phyloP scores from a whole-genome alignment of 1,139 yeast species.

The Pichia sp. region DNA sequence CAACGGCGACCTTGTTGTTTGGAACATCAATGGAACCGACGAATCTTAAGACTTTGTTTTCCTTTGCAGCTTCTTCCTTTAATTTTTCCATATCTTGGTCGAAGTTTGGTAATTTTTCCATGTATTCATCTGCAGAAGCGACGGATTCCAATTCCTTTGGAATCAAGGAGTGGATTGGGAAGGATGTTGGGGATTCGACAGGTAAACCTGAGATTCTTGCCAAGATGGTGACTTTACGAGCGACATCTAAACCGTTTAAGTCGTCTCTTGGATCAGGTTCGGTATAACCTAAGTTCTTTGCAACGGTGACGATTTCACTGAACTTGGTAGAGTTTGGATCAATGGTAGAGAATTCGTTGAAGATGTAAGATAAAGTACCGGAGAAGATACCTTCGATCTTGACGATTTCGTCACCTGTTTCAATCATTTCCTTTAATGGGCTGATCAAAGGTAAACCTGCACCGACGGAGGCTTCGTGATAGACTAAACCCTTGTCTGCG shows the following conservation, averaged over 20 bases:
- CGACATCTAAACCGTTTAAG: conserved; percentile 95
- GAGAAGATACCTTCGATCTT: conserved; percentile 96
- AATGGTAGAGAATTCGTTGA: conserved; percentile 84
- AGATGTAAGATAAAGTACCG: conserved; percentile 94
- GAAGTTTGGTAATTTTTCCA: conserved; percentile 76
- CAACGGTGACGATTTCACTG: conserved; percentile 85
- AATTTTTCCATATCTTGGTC: conserved; percentile 77
- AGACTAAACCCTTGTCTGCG: conserved; percentile 62
- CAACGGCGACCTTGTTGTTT: conserved; percentile 71
- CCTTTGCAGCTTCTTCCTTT: conserved; percentile 77
- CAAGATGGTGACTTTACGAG: conserved; percentile 94
- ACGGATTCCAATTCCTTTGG: conserved; percentile 83
- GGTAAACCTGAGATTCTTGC: conserved; percentile 89
- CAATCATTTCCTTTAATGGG: conserved; percentile 80
- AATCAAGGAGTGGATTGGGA: conserved; percentile 91
- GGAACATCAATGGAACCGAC: conserved; percentile 88
- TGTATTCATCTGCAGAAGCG: conserved; percentile 70
- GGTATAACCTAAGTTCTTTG: conserved; percentile 91
- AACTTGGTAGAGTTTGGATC: conserved; percentile 63
- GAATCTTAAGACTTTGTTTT: conserved; percentile 86
- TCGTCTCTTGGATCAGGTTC: conserved; percentile 99
- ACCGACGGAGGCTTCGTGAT: conserved; percentile 99
- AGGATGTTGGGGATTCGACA: conserved; percentile 90
- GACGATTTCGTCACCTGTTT: conserved; percentile 89
- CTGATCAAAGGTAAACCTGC: conserved; percentile 96